These are phyloP conservation scores for Cardamine occulta DNA, from an alignment of 345 rosid genomes.

Conservation along the genomic window DNA sequence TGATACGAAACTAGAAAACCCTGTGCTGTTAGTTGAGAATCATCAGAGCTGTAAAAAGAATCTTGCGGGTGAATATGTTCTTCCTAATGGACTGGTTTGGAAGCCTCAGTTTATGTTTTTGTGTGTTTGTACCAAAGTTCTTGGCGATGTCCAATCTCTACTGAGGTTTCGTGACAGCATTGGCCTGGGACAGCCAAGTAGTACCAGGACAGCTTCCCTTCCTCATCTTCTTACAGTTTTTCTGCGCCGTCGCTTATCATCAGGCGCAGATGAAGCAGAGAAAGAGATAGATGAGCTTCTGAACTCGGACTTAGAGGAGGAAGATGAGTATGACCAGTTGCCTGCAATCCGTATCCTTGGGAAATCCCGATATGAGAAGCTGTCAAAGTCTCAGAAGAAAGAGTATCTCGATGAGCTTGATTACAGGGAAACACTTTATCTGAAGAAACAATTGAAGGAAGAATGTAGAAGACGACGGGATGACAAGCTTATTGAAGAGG, in stretches of 20 bases:
- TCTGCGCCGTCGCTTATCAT: constrained; percentile 59
- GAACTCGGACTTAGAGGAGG: constrained; percentile 60
- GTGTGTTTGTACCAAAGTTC: constrained; percentile 75
- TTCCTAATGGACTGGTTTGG: constrained; percentile 90
- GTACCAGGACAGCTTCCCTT: constrained; percentile 68
- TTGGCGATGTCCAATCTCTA: constrained; percentile 68
- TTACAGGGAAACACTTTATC: constrained; percentile 78
- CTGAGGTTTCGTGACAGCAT: constrained; percentile 68
- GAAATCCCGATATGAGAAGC: constrained; percentile 72
- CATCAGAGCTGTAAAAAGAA: constrained; percentile 75
- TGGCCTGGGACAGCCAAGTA: constrained; percentile 61
- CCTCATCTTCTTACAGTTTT: constrained; percentile 89
- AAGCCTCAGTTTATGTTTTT: constrained; percentile 70
- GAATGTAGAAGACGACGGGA: constrained; percentile 56
- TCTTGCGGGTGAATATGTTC: constrained; percentile 66
- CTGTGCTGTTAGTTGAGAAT: constrained; percentile 80
- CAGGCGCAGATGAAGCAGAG: constrained; percentile 56
- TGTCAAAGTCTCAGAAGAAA: constrained; percentile 70
- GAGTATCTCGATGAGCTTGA: constrained; percentile 91
- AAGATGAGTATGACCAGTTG: constrained; percentile 84
- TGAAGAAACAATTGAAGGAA: constrained; percentile 87
- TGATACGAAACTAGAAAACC: constrained; percentile 77
- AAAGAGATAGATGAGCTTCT: constrained; percentile 57
- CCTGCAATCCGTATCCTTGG: constrained; percentile 83
- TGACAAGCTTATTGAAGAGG: constrained; percentile 52